phyloP scores from a whole-genome alignment of 2,329 filamentous ascomycete species.

The Aureobasidium sp. region DNA sequence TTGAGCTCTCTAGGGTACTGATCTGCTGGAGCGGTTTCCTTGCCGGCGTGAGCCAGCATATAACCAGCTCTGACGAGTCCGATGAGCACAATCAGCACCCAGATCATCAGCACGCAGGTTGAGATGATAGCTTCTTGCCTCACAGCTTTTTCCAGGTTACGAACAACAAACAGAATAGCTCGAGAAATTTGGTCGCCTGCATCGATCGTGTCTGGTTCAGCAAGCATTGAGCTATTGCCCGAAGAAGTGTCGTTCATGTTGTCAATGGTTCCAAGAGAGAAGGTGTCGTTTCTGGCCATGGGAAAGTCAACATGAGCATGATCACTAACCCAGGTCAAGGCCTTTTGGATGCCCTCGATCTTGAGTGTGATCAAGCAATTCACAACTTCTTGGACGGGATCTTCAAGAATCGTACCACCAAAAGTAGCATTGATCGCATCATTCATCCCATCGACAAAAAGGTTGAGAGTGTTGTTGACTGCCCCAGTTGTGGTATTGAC shows the following conservation, averaged over 20 bases:
- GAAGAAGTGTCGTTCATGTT: constrained; percentile 41
- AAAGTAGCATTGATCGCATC: constrained; percentile 69
- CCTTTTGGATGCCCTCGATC: constrained; percentile 74
- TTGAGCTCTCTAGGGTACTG: constrained; percentile 18
- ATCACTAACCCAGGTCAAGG: constrained; percentile 88
- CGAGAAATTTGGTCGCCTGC: constrained; percentile 76
- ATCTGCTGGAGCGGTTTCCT: constrained; percentile 9
- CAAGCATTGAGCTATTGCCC: constrained; percentile 64
- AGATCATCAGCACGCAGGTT: constrained; percentile 64
- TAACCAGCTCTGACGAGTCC: constrained; percentile 62
- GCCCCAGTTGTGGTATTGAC: constrained; percentile 76
- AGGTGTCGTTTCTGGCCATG: constrained; percentile 68
- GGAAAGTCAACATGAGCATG: constrained; percentile 80
- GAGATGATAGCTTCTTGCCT: constrained; percentile 76
- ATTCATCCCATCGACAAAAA: constrained; percentile 71
- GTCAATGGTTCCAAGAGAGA: constrained; percentile 67
- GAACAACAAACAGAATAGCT: constrained; percentile 63
- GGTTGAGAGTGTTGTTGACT: constrained; percentile 78
- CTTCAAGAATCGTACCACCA: constrained; percentile 70
- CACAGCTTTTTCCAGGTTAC: constrained; percentile 61
- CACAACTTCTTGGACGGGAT: constrained; percentile 71
- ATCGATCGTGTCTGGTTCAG: constrained; percentile 60
- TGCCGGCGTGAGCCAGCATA: constrained; percentile 50
- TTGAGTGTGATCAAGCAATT: constrained; percentile 86
- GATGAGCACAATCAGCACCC: constrained; percentile 67